These are phyloP conservation scores for Tetraselmis chui DNA, from an alignment of 139 green algal species.

Conservation along the genomic window DNA sequence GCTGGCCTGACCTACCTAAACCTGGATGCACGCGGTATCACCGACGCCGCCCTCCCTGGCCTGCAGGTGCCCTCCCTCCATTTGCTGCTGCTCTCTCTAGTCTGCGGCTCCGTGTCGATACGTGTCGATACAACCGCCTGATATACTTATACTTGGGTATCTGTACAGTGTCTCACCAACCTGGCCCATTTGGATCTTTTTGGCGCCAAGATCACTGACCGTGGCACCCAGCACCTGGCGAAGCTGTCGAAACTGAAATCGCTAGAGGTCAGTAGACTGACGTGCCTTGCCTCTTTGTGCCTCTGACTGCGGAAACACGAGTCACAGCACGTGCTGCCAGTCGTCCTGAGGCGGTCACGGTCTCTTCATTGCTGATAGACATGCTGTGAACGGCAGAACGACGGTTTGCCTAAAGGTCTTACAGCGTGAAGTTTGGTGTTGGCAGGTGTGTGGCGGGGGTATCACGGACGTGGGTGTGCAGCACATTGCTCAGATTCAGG, in stretches of 20 bases:
- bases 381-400: too few relatives aligned
- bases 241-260: background rate
- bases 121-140: background rate
- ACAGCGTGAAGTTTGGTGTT: too few relatives aligned
- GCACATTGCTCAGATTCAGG: background rate
- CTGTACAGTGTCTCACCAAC: background rate
- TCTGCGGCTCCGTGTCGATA: background rate
- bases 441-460: background rate
- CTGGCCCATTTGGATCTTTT: background rate
- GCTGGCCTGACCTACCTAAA: background rate
- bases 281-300: too few relatives aligned
- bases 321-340: too few relatives aligned
- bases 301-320: too few relatives aligned
- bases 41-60: background rate
- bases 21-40: background rate
- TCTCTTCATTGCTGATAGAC: too few relatives aligned
- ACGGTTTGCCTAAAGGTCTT: too few relatives aligned
- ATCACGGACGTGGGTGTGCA: background rate
- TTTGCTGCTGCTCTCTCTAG: background rate
- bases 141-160: too few relatives aligned
- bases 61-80: background rate
- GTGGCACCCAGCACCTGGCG: background rate
- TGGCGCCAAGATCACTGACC: background rate
- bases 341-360: too few relatives aligned
- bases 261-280: background rate